These are phyloP conservation scores for Paramecium pentaurelia DNA, from an alignment of 73 alveolate genomes.

Conservation along the genomic window DNA sequence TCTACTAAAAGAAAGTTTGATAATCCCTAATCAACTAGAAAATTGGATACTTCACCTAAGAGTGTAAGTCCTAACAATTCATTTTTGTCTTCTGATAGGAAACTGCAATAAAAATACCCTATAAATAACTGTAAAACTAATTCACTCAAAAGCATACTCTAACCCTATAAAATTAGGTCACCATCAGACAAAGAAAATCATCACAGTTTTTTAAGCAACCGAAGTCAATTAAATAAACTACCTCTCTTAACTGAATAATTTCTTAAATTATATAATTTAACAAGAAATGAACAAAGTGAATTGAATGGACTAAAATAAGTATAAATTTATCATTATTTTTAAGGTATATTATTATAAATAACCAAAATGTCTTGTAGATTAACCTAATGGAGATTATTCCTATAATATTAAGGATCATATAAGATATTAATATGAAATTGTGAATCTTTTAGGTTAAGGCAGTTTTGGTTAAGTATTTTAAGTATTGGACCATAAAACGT, in stretches of 20 bases:
- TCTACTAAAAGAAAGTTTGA: slow-evolving; percentile 26
- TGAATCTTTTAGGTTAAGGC: slow-evolving; percentile 87
- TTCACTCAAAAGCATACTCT: slow-evolving; percentile 32
- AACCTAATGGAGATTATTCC: slow-evolving; percentile 86
- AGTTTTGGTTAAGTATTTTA: slow-evolving; percentile 94
- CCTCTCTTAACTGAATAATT: background rate
- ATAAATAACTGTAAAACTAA: background rate
- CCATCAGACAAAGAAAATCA: slow-evolving; percentile 21
- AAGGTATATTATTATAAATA: slow-evolving; percentile 14
- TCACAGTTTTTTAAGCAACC: background rate
- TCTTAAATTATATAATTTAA: background rate
- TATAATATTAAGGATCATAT: slow-evolving; percentile 83
- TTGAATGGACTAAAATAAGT: slow-evolving; percentile 17
- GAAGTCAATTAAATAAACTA: background rate
- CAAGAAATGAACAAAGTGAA: background rate
- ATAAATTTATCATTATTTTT: background rate
- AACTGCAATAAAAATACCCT: background rate
- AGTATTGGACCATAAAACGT: slow-evolving; percentile 90
- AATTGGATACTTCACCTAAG: background rate
- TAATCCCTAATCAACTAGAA: background rate
- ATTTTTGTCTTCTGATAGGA: background rate
- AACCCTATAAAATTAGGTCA: background rate
- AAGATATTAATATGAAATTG: slow-evolving; percentile 89
- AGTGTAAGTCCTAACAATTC: slow-evolving; percentile 34
- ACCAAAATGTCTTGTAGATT: background rate